These are phyloP conservation scores for Eimeria acervulina DNA, from an alignment of 169 alveolate species.

Conservation along the genomic window DNA sequence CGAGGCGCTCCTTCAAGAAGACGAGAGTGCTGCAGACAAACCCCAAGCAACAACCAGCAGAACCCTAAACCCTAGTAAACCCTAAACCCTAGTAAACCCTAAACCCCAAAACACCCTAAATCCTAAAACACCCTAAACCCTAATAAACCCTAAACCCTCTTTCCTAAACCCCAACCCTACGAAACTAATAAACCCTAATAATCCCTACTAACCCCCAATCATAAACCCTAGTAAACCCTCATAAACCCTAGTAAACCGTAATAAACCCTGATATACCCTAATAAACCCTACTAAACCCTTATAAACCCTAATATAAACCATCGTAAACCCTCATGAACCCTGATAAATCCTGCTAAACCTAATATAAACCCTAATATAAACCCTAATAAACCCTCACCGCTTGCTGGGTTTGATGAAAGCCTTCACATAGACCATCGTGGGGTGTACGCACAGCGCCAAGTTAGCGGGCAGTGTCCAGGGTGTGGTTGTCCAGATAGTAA, in stretches of 20 bases:
- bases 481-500: conserved; percentile 98
- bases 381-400: neutral
- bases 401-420: conserved; percentile 79
- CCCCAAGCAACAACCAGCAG: neutral
- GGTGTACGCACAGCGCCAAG: conserved; percentile 97
- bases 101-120: neutral
- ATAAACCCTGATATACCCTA: neutral
- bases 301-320: too few species aligned
- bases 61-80: neutral
- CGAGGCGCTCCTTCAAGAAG: conserved; percentile 61
- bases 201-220: too few species aligned
- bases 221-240: too few species aligned
- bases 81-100: neutral
- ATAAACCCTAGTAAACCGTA: too few species aligned
- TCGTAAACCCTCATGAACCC: neutral
- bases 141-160: neutral
- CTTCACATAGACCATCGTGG: conserved; percentile 94
- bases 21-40: conserved; percentile 67
- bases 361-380: too few species aligned
- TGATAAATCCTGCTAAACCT: too few species aligned
- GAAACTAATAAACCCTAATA: too few species aligned
- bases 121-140: neutral
- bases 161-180: too few species aligned
- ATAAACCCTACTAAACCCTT: neutral
- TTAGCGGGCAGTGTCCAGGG: conserved; percentile 99